Evolutionary conservation across 1,284 basidiomycete genomes (phyloP).

Genomic region (Anthracocystis setariae): DNA sequence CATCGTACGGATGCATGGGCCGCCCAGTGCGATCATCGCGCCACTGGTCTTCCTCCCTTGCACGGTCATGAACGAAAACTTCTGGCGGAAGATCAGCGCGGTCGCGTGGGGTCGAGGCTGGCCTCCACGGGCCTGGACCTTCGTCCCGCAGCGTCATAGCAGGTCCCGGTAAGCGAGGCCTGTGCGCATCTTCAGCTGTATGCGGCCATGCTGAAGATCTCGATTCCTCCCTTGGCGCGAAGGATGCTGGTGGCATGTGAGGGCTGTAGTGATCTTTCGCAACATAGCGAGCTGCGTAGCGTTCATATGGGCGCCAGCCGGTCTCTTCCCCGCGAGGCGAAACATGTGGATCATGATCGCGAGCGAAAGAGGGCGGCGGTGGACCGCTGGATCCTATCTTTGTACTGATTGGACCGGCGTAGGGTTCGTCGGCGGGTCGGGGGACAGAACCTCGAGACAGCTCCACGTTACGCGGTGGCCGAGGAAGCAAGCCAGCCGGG

Average conservation of each 20-base stretch:
- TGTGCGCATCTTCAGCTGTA: conserved; percentile 18
- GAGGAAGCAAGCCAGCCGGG: conserved; percentile 14
- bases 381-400: conserved; percentile 11
- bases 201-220: conserved; percentile 20
- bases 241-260: conserved; percentile 9
- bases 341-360: conserved; percentile 10
- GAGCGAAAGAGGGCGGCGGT: conserved; percentile 17
- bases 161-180: conserved; percentile 27
- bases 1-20: conserved; percentile 20
- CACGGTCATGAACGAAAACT: conserved; percentile 17
- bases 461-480: conserved; percentile 15
- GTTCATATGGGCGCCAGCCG: conserved; percentile 23
- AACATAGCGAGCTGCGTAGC: conserved; percentile 19
- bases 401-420: conserved; percentile 5
- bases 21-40: conserved; percentile 20
- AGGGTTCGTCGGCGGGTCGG: conserved; percentile 12
- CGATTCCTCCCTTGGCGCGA: conserved; percentile 16
- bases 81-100: conserved; percentile 18
- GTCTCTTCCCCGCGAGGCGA: conserved; percentile 22
- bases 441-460: conserved; percentile 13
- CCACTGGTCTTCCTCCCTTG: conserved; percentile 30
- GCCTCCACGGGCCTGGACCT: conserved; percentile 22
- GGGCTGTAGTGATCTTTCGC: conserved; percentile 28
- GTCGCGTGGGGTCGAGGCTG: conserved; percentile 9
- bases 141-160: conserved; percentile 15